Percentiles rank a stretch among this genome's conserved stretches.
phyloP scores from a whole-genome alignment of 805 yeast genomes.

The Metschnikowia santaceciliae region DNA sequence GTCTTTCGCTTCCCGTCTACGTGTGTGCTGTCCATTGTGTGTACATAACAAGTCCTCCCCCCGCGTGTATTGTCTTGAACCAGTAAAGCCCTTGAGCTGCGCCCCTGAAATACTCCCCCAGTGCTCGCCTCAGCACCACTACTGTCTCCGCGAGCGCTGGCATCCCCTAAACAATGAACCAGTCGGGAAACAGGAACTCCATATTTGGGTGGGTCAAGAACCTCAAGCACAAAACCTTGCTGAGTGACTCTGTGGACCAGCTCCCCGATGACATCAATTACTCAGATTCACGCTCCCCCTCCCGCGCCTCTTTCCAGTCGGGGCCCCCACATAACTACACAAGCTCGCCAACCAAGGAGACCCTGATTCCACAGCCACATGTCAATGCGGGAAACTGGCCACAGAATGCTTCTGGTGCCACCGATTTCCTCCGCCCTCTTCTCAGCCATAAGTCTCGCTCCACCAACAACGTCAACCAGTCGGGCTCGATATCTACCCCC shows the following conservation, averaged over 20 bases:
- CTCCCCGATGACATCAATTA: conserved; percentile 19
- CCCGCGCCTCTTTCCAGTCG: conserved; percentile 14
- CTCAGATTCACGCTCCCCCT: conserved; percentile 20
- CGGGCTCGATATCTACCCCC: conserved; percentile 35
- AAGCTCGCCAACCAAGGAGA: conserved; percentile 10
- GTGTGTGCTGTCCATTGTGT: not conserved
- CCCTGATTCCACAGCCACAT: conserved; percentile 5
- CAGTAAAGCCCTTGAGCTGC: not conserved
- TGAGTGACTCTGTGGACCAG: conserved; percentile 39
- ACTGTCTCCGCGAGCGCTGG: conserved; percentile 2
- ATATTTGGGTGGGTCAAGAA: conserved; percentile 45
- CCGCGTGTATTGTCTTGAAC: not conserved
- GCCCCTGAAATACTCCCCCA: conserved; percentile 1
- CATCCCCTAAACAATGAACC: conserved; percentile 26
- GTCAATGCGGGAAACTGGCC: conserved; percentile 1
- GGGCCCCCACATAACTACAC: conserved; percentile 15
- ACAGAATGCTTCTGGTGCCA: conserved; percentile 5
- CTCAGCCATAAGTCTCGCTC: conserved; percentile 50
- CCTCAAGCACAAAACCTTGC: conserved; percentile 34
- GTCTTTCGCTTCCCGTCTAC: conserved; percentile 3
- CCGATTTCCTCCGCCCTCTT: conserved; percentile 41
- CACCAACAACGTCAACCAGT: conserved; percentile 41
- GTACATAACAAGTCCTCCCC: not conserved
- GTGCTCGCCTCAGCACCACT: conserved; percentile 4
- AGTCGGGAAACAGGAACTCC: conserved; percentile 37